These are phyloP conservation scores for Ustilago xerochloae DNA, from an alignment of 1,284 basidiomycete genomes.

Conservation along the genomic window DNA sequence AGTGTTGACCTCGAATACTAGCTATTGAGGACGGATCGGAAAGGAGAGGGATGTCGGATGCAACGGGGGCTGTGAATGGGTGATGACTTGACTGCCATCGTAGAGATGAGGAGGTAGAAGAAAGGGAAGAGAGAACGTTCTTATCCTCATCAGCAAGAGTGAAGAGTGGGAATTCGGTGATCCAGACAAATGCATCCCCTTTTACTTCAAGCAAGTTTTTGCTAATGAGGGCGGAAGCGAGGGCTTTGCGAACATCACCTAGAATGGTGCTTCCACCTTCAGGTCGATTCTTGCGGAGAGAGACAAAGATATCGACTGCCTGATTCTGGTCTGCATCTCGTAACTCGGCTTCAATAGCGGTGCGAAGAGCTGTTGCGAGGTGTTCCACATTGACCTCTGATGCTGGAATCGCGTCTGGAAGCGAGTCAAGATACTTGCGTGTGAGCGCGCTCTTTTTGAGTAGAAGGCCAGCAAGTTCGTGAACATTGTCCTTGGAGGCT, in stretches of 20 bases:
- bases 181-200: constrained; percentile 88
- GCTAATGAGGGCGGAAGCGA: constrained; percentile 76
- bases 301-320: constrained; percentile 43
- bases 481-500: constrained; percentile 26
- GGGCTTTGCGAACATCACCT: constrained; percentile 77
- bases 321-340: constrained; percentile 70
- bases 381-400: constrained; percentile 44
- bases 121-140: constrained; percentile 75
- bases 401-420: constrained; percentile 13
- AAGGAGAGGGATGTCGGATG: constrained; percentile 81
- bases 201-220: constrained; percentile 70
- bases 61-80: constrained; percentile 96
- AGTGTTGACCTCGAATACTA: constrained; percentile 85
- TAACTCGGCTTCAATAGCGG: constrained; percentile 70
- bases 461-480: constrained; percentile 52
- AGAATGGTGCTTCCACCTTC: constrained; percentile 86
- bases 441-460: constrained; percentile 53
- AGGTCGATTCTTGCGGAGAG: constrained; percentile 36
- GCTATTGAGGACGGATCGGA: constrained; percentile 67
- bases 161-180: constrained; percentile 95
- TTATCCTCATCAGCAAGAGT: constrained; percentile 89
- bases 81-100: constrained; percentile 92
- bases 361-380: constrained; percentile 14
- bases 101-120: constrained; percentile 3
- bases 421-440: constrained; percentile 29